Conservation (phyloP, 2,329 filamentous ascomycete species). For the Colletotrichum abscissum region DNA sequence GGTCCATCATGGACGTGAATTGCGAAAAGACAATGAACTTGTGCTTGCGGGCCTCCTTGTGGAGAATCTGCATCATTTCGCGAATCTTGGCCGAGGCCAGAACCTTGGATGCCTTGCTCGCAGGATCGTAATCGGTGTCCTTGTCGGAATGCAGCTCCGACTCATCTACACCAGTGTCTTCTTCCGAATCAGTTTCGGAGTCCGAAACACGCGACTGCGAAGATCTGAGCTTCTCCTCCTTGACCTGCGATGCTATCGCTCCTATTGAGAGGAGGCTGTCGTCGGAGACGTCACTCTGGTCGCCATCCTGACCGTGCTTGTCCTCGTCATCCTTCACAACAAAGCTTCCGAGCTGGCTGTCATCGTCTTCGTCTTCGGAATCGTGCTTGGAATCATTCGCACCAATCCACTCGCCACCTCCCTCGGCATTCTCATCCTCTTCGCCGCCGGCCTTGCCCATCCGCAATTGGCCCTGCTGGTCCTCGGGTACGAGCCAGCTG, state of each 20-base stretch:
- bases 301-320: constrained; percentile 44
- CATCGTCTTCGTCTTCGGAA: constrained; percentile 65
- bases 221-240: constrained; percentile 40
- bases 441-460: constrained; percentile 84
- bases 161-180: constrained; percentile 51
- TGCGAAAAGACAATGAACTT: constrained; percentile 99
- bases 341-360: constrained; percentile 67
- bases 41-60: constrained; percentile 81
- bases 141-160: constrained; percentile 56
- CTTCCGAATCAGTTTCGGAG: constrained; percentile 48
- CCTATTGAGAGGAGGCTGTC: constrained; percentile 51
- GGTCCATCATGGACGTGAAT: constrained; percentile 97
- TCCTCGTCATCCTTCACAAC: constrained; percentile 62
- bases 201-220: constrained; percentile 8
- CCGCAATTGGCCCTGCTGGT: constrained; percentile 68
- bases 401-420: constrained; percentile 82
- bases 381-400: constrained; percentile 74
- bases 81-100: constrained; percentile 90
- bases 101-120: constrained; percentile 60
- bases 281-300: constrained; percentile 43
- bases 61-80: constrained; percentile 83
- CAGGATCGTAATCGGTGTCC: constrained; percentile 44
- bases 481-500: constrained; percentile 82
- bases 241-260: constrained; percentile 47
- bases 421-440: constrained; percentile 90